Base-by-base conservation (phyloP, 2,329 filamentous ascomycete species). In the Penicillium sp. region DNA sequence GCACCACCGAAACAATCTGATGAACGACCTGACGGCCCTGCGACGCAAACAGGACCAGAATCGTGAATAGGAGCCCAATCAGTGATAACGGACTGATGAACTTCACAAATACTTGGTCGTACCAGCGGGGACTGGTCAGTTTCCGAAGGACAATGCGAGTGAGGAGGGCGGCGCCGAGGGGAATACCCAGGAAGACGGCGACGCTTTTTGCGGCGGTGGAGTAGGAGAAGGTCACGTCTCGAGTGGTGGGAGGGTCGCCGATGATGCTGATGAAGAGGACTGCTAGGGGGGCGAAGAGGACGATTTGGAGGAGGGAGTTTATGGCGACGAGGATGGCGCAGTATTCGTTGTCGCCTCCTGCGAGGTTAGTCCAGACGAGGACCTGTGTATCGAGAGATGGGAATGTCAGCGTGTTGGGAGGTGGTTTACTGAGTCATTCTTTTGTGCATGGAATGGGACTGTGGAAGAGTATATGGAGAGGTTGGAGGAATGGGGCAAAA, bases 31-130 rank as follows among this genome's bases (percentile, higher is more conserved):
- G 82, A 18, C 72, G 71, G 2, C 89, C 88, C 63, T 95, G 89
- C 1, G 84, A 87, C 0, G 86, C 88, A 64, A 95, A 95, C 2
- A 95, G 76, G 0, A 95, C 83, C 5, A 93, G 68, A 57, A 95
- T 93, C 1, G 89, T 95, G 71, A 90, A 95, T 1, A 95, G 72
- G 3, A 96, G 76, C 0, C 89, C 90, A 54, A 95, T 80, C 1
- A 95, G 76, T 0, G 87, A 91, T 76, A 81, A 85, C 0, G 89
- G 90, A 0, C 82, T 78, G 2, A 82, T 73, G 62, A 78, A 82
- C 33, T 77, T 80, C 12, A 95, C 27, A 6, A 54, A 54, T 0
- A 48, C 46, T 2, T 45, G n/a, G 26, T 73, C 76, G 63, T 90
- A 95, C 74, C 79, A 84, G 0, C 71, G 68, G 1, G 76, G 66